Evolutionary conservation across 306 rosid species (phyloP).

Genomic region (Cicer judaicum): DNA sequence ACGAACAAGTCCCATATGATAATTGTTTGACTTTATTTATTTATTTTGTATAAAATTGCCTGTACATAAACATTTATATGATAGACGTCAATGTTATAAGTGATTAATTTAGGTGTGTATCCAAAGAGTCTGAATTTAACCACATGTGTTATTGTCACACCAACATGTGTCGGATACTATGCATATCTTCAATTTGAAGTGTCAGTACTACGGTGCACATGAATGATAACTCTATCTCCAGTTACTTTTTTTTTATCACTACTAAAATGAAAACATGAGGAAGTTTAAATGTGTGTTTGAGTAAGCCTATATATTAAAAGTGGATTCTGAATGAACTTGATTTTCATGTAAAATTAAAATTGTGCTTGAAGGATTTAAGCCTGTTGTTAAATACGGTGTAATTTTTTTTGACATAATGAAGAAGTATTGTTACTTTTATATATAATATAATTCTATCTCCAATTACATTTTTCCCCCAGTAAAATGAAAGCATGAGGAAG

Average conservation of each 20-base stretch:
- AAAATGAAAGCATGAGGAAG: not conserved
- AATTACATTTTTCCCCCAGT: not conserved
- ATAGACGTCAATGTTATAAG: no score
- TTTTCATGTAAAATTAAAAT: not conserved
- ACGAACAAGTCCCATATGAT: no score
- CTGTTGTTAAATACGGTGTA: no score
- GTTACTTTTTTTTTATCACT: not conserved
- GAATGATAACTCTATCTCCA: not conserved
- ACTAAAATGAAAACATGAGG: not conserved
- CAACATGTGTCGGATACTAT: not conserved
- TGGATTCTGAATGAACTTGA: not conserved
- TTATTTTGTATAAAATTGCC: no score
- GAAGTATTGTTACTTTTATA: no score
- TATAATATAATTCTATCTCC: not conserved
- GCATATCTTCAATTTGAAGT: not conserved
- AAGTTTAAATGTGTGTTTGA: not conserved
- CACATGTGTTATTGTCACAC: not conserved
- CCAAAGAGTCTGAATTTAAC: not conserved
- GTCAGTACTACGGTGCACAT: not conserved
- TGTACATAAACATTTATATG: no score
- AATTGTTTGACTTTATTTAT: not conserved
- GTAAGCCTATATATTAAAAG: not conserved
- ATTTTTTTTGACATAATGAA: not conserved
- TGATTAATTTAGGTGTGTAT: no score
- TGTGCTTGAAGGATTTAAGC: not conserved